A percentile compares a stretch with the other conserved stretches of the same genome.
Evolutionary conservation across 352 stramenopile genomes (phyloP).

Genomic region (Globisporangium orthogonon): DNA sequence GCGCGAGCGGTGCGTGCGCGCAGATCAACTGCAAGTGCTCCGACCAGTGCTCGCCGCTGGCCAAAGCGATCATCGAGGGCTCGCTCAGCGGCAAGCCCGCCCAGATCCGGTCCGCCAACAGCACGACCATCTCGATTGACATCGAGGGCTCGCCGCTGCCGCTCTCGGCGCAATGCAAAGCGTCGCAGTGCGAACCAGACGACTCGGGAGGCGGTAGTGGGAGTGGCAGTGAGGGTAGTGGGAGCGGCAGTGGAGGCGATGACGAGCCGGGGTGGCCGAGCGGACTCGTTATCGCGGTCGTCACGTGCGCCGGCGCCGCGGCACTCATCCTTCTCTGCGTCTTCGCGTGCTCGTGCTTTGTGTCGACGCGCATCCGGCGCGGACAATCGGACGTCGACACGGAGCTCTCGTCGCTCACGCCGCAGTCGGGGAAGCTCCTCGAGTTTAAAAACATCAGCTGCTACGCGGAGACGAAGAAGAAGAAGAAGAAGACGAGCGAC

Average conservation of each 20-base stretch:
- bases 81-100: conserved; percentile 60
- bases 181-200: conserved; percentile 51
- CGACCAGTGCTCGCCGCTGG: conserved; percentile 45
- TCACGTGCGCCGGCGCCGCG: conserved; percentile 21
- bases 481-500: background rate
- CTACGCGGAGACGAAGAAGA: conserved; percentile 16
- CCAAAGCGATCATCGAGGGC: conserved; percentile 60
- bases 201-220: conserved; percentile 17
- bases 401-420: conserved; percentile 40
- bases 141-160: conserved; percentile 70
- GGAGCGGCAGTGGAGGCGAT: conserved; percentile 14
- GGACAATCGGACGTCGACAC: conserved; percentile 24
- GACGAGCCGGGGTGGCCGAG: conserved; percentile 18
- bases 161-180: conserved; percentile 52
- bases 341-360: conserved; percentile 32
- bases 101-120: conserved; percentile 38
- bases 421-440: conserved; percentile 31
- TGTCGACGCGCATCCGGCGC: conserved; percentile 20
- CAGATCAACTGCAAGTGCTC: conserved; percentile 66
- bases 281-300: conserved; percentile 27
- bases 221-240: conserved; percentile 14
- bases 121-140: conserved; percentile 44
- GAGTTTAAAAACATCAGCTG: conserved; percentile 59
- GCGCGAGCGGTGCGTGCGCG: conserved; percentile 30
- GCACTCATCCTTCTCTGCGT: conserved; percentile 23